Evolutionary conservation across 106 monocot species (phyloP).

Genomic region (Apostasia shenzhenica): DNA sequence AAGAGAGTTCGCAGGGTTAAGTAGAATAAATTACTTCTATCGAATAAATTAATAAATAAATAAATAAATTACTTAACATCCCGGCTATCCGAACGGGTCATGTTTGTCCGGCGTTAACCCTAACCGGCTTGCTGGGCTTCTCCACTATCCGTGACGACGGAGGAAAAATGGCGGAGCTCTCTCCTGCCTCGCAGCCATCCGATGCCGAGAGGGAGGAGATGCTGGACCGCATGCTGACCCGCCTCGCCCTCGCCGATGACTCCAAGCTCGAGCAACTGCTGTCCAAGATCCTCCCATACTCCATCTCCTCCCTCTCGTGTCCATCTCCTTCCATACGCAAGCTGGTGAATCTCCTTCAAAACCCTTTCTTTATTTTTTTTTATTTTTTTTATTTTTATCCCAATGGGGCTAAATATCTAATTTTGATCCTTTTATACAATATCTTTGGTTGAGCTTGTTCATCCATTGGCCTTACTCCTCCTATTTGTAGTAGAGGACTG

Average conservation of each 20-base stretch:
- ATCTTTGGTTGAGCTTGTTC: too few relatives aligned
- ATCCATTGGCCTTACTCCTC: too few relatives aligned
- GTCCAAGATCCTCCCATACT: slow-evolving; percentile 75
- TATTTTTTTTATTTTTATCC: background rate
- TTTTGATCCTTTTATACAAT: too few relatives aligned
- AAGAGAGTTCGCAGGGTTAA: too few relatives aligned
- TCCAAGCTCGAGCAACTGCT: slow-evolving; percentile 59
- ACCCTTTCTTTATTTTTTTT: background rate
- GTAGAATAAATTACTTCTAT: too few relatives aligned
- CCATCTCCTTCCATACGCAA: slow-evolving; percentile 71
- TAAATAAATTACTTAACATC: too few relatives aligned
- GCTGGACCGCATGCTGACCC: slow-evolving; percentile 92
- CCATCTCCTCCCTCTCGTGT: slow-evolving; percentile 80
- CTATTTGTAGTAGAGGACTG: background rate
- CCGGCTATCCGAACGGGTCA: too few relatives aligned
- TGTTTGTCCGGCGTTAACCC: too few relatives aligned
- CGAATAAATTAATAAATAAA: too few relatives aligned
- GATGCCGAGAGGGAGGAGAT: slow-evolving; percentile 71
- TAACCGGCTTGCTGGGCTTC: too few relatives aligned
- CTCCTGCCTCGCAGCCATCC: slow-evolving; percentile 21
- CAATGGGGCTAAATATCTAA: too few relatives aligned
- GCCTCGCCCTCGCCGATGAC: slow-evolving; percentile 87
- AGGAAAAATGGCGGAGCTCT: slow-evolving; percentile 32
- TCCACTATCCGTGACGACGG: background rate
- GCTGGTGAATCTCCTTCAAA: slow-evolving; percentile 22